Evolutionary conservation across 352 stramenopile genomes (phyloP).

Genomic region (Phytopythium vexans): DNA sequence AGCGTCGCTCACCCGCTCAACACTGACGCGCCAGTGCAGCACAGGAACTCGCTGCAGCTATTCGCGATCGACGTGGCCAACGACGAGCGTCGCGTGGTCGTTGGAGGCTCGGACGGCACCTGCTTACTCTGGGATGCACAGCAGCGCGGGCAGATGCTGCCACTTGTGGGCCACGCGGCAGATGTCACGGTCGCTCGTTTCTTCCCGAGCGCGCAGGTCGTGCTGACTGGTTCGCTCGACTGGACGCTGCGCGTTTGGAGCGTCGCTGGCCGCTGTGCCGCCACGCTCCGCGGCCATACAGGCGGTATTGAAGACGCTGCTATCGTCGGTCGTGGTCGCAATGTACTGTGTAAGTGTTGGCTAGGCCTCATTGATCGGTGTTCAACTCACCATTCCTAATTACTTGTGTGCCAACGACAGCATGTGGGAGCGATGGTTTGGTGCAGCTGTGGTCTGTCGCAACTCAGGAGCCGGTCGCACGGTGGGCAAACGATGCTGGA

Average conservation of each 20-base stretch:
- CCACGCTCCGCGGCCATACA: constrained; percentile 53
- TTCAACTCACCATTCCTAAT: too few relatives aligned
- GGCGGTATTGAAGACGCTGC: constrained; percentile 54
- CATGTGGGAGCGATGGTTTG: constrained; percentile 51
- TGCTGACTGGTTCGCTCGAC: constrained; percentile 69
- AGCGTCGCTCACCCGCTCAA: constrained; percentile 4
- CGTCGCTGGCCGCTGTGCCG: constrained; percentile 42
- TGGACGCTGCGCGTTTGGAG: constrained; percentile 76
- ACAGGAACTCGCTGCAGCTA: constrained; percentile 28
- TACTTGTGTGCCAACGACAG: constrained; percentile 12
- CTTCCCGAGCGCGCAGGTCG: constrained; percentile 68
- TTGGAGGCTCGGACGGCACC: constrained; percentile 54
- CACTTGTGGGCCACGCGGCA: constrained; percentile 46
- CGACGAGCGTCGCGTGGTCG: constrained; percentile 44
- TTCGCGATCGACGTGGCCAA: constrained; percentile 41
- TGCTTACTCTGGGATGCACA: constrained; percentile 46
- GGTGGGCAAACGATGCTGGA: constrained; percentile 56
- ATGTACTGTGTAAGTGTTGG: constrained; percentile 63
- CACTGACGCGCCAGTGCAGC: constrained; percentile 4
- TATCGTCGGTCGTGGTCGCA: constrained; percentile 60
- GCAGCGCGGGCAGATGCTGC: constrained; percentile 21
- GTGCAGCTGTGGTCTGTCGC: constrained; percentile 70
- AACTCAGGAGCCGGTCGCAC: constrained; percentile 47
- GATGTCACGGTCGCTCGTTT: constrained; percentile 62
- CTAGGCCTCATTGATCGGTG: not conserved